Evolutionary conservation across 1,284 basidiomycete species (phyloP).

Genomic region (Cerrena zonata): DNA sequence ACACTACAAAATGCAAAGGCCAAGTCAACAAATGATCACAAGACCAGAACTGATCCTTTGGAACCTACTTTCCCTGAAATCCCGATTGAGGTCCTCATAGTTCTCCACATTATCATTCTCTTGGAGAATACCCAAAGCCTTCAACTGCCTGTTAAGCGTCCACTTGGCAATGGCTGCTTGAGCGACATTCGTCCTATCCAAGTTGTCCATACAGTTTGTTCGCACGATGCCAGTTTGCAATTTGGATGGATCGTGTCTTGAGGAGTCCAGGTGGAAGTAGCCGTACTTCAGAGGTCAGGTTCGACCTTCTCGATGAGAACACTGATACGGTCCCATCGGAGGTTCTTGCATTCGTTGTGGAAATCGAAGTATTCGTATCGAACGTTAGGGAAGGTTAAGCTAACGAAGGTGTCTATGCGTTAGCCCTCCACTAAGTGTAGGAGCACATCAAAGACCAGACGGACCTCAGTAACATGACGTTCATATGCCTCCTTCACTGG

Average conservation of each 20-base stretch:
- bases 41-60: neutral
- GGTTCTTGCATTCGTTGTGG: slow-evolving; percentile 90
- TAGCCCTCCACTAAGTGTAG: neutral
- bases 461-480: slow-evolving; percentile 61
- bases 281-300: slow-evolving; percentile 58
- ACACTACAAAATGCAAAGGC: slow-evolving; percentile 56
- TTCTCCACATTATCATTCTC: slow-evolving; percentile 70
- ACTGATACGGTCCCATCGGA: slow-evolving; percentile 92
- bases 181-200: slow-evolving; percentile 95
- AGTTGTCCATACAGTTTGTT: slow-evolving; percentile 93
- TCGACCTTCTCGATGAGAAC: slow-evolving; percentile 76
- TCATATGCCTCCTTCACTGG: slow-evolving; percentile 97
- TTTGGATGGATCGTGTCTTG: slow-evolving; percentile 40
- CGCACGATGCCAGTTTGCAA: slow-evolving; percentile 67
- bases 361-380: slow-evolving; percentile 98
- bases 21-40: slow-evolving; percentile 1
- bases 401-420: slow-evolving; percentile 21
- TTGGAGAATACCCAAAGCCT: slow-evolving; percentile 63
- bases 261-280: slow-evolving; percentile 66
- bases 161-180: slow-evolving; percentile 85
- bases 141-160: slow-evolving; percentile 78
- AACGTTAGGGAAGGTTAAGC: slow-evolving; percentile 61
- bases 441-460: slow-evolving; percentile 3
- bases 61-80: slow-evolving; percentile 84
- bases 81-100: slow-evolving; percentile 70